A percentile compares a stretch with the other conserved stretches of the same genome.
These are phyloP conservation scores for Tolypocladium capitatum DNA, from an alignment of 2,329 filamentous ascomycete species.

Conservation along the genomic window DNA sequence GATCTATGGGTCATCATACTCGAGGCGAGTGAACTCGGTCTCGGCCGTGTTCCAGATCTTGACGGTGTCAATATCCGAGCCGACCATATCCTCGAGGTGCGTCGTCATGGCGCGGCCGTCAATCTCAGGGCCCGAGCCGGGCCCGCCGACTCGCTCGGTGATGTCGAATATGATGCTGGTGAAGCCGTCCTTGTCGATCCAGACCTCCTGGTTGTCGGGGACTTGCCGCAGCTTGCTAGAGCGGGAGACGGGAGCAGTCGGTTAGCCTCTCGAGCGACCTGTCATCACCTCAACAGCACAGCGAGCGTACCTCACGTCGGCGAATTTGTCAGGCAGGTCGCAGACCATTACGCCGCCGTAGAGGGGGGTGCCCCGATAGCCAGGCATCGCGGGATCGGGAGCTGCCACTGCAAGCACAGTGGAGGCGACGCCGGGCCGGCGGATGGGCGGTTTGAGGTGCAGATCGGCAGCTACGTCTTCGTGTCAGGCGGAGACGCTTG, in stretches of 20 bases:
- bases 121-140: conserved; percentile 40
- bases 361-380: conserved; percentile 45
- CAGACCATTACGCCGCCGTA: conserved; percentile 61
- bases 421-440: background rate
- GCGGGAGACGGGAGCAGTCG: background rate
- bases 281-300: background rate
- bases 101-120: conserved; percentile 58
- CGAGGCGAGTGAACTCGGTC: conserved; percentile 42
- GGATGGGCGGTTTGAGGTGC: background rate
- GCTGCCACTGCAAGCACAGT: background rate
- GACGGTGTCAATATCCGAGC: conserved; percentile 47
- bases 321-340: conserved; percentile 54
- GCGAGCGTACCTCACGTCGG: conserved; percentile 53
- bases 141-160: conserved; percentile 58
- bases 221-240: conserved; percentile 58
- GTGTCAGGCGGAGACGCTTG: background rate
- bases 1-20: conserved; percentile 24
- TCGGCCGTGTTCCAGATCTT: conserved; percentile 54
- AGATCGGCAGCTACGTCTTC: background rate
- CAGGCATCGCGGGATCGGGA: conserved; percentile 27
- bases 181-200: conserved; percentile 70
- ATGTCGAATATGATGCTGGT: conserved; percentile 86
- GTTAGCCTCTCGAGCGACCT: conserved; percentile 3
- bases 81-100: conserved; percentile 57
- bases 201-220: conserved; percentile 85